Evolutionary conservation across 257 asterid genomes (phyloP), one percentile per base, ranked within the genome.

Genomic region (Vinca minor): DNA sequence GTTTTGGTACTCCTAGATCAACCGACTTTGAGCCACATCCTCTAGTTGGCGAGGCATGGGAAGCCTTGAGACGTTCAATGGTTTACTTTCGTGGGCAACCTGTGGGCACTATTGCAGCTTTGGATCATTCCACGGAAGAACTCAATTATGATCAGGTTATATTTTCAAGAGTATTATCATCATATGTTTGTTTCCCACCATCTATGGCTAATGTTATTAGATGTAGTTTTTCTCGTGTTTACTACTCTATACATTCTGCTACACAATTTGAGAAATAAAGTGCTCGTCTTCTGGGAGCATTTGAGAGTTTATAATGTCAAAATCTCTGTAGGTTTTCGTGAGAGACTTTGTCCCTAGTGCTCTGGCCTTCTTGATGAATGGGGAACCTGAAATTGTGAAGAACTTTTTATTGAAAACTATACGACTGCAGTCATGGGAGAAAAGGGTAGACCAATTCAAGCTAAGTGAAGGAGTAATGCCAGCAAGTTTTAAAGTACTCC

Each of bases 281-380:
- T 31, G 35, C 55, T 39, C 11, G 67, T 31, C 23, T 13, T 35
- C 23, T 31, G 13, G 57, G 15, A 29, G 12, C 17, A n/a, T 31
- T 31, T 56, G 15, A 52, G 35, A 55, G 39, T 34, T 55, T 8
- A 31, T 8, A 31, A 32, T 56, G 13, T 31, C 59, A 56, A 56
- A 56, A 31, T 14, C 17, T 59, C 65, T 73, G 65, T 77, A 88
- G 96, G 96, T 86, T 34, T 91, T 91, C 64, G 95, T 91, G 23
- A 75, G 98, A 57, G 98, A 91, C 76, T 91, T 91, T 69, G 89
- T 91, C 63, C 98, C 98, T 2, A 91, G 98, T 63, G 96, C 91
- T 64, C 73, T 88, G 49, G 98, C 98, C 59, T 91, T 91, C 78
- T 66, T 91, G 77, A 91, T 91, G 96, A 91, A 91, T 12, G 98